These are phyloP conservation scores for Penicillium psychrosexuale DNA, from an alignment of 2,329 filamentous ascomycete species.

Conservation along the genomic window DNA sequence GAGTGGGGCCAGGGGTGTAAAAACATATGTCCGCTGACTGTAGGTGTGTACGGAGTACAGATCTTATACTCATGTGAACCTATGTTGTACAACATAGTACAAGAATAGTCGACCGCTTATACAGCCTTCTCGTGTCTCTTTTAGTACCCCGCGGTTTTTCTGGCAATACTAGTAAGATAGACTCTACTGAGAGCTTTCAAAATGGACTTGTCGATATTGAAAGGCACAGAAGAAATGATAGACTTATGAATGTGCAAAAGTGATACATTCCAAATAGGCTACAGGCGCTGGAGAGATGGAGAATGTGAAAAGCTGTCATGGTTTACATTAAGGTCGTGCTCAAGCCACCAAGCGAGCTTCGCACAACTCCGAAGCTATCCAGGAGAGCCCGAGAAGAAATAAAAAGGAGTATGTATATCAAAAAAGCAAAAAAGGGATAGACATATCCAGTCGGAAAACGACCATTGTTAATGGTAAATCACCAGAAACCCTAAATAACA, in stretches of 20 bases:
- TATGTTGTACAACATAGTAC: background rate
- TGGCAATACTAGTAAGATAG: background rate
- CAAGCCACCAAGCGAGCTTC: constrained; percentile 28
- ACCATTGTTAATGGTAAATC: constrained; percentile 22
- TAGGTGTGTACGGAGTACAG: too few relatives aligned
- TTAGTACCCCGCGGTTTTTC: background rate
- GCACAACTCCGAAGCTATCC: constrained; percentile 30
- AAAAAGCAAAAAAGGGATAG: constrained; percentile 20
- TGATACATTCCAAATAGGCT: constrained; percentile 22
- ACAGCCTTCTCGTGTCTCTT: background rate
- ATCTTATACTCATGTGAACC: background rate
- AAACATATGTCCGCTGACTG: too few relatives aligned
- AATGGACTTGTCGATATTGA: background rate
- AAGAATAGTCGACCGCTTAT: background rate
- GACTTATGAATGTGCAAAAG: background rate
- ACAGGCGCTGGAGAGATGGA: constrained; percentile 19
- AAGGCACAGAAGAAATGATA: background rate
- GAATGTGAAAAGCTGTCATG: constrained; percentile 28
- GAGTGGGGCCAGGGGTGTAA: too few relatives aligned
- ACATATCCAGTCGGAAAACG: constrained; percentile 26
- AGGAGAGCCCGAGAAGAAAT: constrained; percentile 25
- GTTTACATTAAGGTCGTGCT: constrained; percentile 31
- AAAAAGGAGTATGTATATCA: constrained; percentile 24
- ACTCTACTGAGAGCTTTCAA: background rate
- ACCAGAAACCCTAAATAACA: constrained; percentile 27